A percentile compares a stretch with the other conserved stretches of the same genome.
Conservation (phyloP, 306 rosid genomes). For the Comarum palustre region DNA sequence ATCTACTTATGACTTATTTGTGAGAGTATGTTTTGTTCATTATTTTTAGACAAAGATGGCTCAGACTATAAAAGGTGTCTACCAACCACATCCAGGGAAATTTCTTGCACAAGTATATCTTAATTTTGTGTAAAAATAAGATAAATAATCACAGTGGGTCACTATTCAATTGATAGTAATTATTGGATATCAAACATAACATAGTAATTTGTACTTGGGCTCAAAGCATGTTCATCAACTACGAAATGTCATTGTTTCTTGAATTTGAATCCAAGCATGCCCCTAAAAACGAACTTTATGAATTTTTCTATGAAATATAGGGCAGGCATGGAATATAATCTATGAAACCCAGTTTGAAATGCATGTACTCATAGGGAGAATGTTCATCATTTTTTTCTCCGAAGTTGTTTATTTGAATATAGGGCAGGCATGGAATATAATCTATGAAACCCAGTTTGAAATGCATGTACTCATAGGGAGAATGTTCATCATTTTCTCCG, state of each 20-base stretch:
- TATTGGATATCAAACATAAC: conserved; percentile 2
- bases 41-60: conserved; percentile 8
- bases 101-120: neutral
- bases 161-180: conserved; percentile 12
- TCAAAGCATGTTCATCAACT: neutral
- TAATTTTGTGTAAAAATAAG: neutral
- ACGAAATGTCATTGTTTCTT: neutral
- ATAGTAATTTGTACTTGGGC: neutral
- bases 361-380: neutral
- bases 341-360: neutral
- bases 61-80: neutral
- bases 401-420: neutral
- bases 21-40: conserved; percentile 12
- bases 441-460: neutral
- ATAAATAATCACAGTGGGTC: neutral
- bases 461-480: neutral
- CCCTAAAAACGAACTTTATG: neutral
- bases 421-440: neutral
- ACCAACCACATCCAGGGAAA: neutral
- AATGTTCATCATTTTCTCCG: neutral
- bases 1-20: neutral
- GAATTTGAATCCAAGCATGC: conserved; percentile 19
- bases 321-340: neutral
- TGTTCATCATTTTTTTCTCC: neutral
- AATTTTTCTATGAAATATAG: neutral